A percentile compares a stretch with the other conserved stretches of the same genome.
Conservation (phyloP, 2,329 filamentous ascomycete species). For the Chaetomiaceae sp. region DNA sequence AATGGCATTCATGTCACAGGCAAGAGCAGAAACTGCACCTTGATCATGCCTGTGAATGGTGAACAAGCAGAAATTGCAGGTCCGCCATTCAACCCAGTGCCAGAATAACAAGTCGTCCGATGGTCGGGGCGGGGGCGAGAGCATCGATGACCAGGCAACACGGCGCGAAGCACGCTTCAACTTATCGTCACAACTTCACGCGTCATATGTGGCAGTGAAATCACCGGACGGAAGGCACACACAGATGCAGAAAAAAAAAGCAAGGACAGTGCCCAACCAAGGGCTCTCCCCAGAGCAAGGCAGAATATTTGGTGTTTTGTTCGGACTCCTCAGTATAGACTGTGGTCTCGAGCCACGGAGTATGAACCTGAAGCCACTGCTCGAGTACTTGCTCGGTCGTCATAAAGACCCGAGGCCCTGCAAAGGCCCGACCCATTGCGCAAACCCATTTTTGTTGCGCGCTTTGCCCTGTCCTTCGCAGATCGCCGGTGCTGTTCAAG, state of each 20-base stretch:
- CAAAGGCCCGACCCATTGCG: constrained; percentile 21
- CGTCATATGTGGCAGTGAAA: background rate
- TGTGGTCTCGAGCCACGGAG: constrained; percentile 21
- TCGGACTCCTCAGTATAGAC: constrained; percentile 24
- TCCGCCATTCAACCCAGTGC: too few species aligned
- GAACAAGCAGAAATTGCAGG: too few species aligned
- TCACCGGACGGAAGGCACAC: background rate
- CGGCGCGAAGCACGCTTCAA: too few species aligned
- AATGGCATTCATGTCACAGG: too few species aligned
- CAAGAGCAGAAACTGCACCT: too few species aligned
- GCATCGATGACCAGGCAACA: too few species aligned
- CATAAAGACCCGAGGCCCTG: constrained; percentile 18
- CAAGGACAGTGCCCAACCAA: background rate
- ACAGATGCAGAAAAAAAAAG: background rate
- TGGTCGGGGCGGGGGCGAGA: too few species aligned
- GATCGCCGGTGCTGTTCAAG: constrained; percentile 21
- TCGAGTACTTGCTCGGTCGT: constrained; percentile 9
- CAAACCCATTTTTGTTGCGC: constrained; percentile 13
- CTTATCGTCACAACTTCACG: too few species aligned
- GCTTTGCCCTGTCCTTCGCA: constrained; percentile 16
- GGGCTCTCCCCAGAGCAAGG: background rate
- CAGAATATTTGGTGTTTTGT: constrained; percentile 15
- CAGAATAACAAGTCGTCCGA: too few species aligned
- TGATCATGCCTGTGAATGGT: too few species aligned
- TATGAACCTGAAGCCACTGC: constrained; percentile 19